phyloP scores from a whole-genome alignment of 805 yeast species.

The Clavispora carvajalis region DNA sequence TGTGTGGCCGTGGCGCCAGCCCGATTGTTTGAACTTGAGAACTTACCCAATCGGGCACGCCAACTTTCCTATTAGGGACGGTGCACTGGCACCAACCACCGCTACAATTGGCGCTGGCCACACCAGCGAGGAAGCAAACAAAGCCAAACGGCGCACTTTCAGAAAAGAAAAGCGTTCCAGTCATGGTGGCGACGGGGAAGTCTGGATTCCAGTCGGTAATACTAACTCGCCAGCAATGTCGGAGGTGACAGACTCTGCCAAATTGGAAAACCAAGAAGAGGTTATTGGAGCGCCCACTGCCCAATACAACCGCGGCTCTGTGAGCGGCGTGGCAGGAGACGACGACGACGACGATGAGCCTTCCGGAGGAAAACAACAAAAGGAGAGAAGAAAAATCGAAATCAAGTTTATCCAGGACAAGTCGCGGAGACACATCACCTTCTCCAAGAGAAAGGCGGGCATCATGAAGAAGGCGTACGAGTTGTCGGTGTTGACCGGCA shows the following conservation, averaged over 20 bases:
- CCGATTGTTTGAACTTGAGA: slow-evolving; percentile 2
- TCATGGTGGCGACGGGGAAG: no score
- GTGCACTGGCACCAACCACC: slow-evolving; percentile 9
- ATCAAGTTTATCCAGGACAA: slow-evolving; percentile 96
- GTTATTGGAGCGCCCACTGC: slow-evolving; percentile 19
- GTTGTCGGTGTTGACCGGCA: slow-evolving; percentile 91
- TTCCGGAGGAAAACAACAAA: slow-evolving; percentile 43
- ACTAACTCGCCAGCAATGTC: slow-evolving; percentile 25
- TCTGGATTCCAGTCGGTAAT: no score
- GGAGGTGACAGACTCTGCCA: slow-evolving; percentile 33
- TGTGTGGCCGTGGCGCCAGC: background rate
- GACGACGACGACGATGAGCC: slow-evolving; percentile 51
- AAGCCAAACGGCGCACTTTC: no score
- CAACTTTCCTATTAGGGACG: slow-evolving; percentile 18
- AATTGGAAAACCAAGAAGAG: slow-evolving; percentile 30
- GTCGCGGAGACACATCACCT: slow-evolving; percentile 95
- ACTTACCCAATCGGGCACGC: slow-evolving; percentile 18
- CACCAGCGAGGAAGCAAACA: no score
- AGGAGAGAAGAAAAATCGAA: slow-evolving; percentile 83
- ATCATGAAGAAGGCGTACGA: slow-evolving; percentile 99
- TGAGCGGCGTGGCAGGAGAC: slow-evolving; percentile 30
- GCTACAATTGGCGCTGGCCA: no score
- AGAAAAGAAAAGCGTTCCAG: no score
- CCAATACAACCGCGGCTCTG: slow-evolving; percentile 18
- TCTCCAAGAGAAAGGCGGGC: slow-evolving; percentile 97